Evolutionary conservation across 805 yeast species (phyloP), one percentile per base, ranked within the genome.

Genomic region (Wickerhamiella occidentalis): DNA sequence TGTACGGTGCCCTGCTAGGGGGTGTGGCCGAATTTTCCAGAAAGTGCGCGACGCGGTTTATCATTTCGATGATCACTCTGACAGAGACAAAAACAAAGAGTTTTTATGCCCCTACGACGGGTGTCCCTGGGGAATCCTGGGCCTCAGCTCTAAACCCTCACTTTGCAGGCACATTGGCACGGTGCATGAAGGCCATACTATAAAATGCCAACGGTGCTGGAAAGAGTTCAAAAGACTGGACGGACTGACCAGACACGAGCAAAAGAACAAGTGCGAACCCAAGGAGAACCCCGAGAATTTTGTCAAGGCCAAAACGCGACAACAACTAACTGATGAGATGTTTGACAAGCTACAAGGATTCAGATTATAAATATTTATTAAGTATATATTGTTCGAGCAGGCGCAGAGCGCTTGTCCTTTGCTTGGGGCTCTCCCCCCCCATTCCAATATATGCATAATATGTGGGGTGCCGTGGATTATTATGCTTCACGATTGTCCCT

Each of bases 21-120:
- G 25, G 30, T 40, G 44, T 15, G 44, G 25, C 19, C 29, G 25
- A 4, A n/a, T 23, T 3, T 40, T 40, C 13, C 44, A 40, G 13
- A 40, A 40, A 25, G 44, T 40, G 3, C 29, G 29, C 21, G 44
- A 40, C n/a, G 44, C 44, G 19, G 44, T 40, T n/a, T 40, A 23
- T n/a, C 44, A 40, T 19, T 40, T 40, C n/a, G 44, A 40, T 12
- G 44, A 40, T 12, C 44, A 40, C 21, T 4, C 18, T 3, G 44
- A 40, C 3, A 12, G 22, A 15, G 44, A 40, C 21, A 40, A 40
- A n/a, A 40, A 40, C 44, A 21, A 5, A 8, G 21, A 25, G 13
- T 40, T 23, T 40, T 21, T 40, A 6, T 40, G 44, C 30, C 44
- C 44, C 3, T 23, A 40, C 25, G 44, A 40, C 3, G 25, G 30